Conservation (phyloP, 2,329 filamentous ascomycete species). For the Biscogniauxia marginata region DNA sequence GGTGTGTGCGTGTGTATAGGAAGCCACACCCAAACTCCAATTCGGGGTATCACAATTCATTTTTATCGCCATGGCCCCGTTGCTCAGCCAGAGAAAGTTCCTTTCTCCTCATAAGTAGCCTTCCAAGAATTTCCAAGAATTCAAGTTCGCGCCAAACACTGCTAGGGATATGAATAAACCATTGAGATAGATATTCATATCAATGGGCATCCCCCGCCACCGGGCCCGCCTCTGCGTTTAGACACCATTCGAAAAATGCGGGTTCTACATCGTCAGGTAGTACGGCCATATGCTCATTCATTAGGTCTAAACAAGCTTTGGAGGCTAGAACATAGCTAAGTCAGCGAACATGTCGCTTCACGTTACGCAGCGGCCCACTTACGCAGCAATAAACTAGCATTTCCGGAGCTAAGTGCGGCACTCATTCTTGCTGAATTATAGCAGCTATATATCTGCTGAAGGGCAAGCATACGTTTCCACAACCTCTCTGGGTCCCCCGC, state of each 20-base stretch:
- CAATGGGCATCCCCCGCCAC: conserved; percentile 4
- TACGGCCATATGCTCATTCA: conserved; percentile 33
- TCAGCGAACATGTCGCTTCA: conserved; percentile 9
- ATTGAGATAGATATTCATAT: neutral
- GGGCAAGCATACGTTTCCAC: conserved; percentile 49
- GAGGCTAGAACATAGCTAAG: conserved; percentile 24
- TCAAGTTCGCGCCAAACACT: neutral
- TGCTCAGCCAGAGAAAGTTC: conserved; percentile 1
- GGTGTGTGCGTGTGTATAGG: neutral
- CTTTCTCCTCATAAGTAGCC: conserved; percentile 1
- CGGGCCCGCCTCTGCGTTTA: conserved; percentile 3
- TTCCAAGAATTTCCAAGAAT: neutral
- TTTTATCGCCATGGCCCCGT: conserved; percentile 13
- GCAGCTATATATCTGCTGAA: conserved; percentile 47
- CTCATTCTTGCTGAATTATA: conserved; percentile 51
- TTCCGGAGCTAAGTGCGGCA: conserved; percentile 42
- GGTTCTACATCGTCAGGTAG: conserved; percentile 28
- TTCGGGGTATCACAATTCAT: conserved; percentile 30
- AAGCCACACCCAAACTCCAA: conserved; percentile 19
- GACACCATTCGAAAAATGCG: conserved; percentile 17
- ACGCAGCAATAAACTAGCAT: conserved; percentile 45
- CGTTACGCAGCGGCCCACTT: conserved; percentile 25
- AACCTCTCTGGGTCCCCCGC: conserved; percentile 41
- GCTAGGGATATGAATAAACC: neutral
- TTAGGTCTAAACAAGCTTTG: conserved; percentile 31